Evolutionary conservation across 495 filamentous ascomycete genomes (phyloP).

Genomic region (Pseudomonodictys pantanalensis): DNA sequence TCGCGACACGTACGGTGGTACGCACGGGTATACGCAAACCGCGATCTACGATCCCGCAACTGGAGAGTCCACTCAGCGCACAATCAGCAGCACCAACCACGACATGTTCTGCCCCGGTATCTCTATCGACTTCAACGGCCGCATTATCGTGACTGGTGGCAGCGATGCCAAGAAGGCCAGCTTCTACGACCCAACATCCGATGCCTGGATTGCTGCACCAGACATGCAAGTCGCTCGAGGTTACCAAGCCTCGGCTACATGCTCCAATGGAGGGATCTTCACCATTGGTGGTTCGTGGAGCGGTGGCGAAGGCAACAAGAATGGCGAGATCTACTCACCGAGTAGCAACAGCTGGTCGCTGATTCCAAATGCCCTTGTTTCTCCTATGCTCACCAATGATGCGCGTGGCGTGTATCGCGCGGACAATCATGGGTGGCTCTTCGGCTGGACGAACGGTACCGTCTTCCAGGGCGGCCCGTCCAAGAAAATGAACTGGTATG

Average conservation of each 20-base stretch:
- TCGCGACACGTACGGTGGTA: slow-evolving; percentile 41
- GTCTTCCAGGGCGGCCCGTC: slow-evolving; percentile 61
- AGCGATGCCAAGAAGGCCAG: slow-evolving; percentile 46
- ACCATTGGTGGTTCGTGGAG: slow-evolving; percentile 60
- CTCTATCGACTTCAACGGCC: slow-evolving; percentile 50
- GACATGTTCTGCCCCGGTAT: slow-evolving; percentile 67
- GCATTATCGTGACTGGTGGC: slow-evolving; percentile 56
- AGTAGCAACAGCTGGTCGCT: slow-evolving; percentile 41
- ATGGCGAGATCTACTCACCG: slow-evolving; percentile 56
- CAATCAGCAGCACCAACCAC: slow-evolving; percentile 46
- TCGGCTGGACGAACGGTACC: slow-evolving; percentile 54
- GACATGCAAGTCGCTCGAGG: slow-evolving; percentile 53
- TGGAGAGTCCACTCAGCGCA: slow-evolving; percentile 39
- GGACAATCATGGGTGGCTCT: slow-evolving; percentile 63
- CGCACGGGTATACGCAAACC: slow-evolving; percentile 45
- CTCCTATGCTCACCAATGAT: slow-evolving; percentile 54
- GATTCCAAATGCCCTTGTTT: slow-evolving; percentile 42
- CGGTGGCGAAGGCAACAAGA: slow-evolving; percentile 49
- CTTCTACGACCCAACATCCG: slow-evolving; percentile 43
- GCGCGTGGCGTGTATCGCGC: slow-evolving; percentile 44
- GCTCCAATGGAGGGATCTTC: slow-evolving; percentile 57
- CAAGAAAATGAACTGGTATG: slow-evolving; percentile 59
- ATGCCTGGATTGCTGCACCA: slow-evolving; percentile 39
- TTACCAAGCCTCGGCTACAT: slow-evolving; percentile 54
- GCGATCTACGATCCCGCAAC: slow-evolving; percentile 44